These are phyloP conservation scores for Mollisiaceae sp. DNA, from an alignment of 2,329 filamentous ascomycete species.

Conservation along the genomic window DNA sequence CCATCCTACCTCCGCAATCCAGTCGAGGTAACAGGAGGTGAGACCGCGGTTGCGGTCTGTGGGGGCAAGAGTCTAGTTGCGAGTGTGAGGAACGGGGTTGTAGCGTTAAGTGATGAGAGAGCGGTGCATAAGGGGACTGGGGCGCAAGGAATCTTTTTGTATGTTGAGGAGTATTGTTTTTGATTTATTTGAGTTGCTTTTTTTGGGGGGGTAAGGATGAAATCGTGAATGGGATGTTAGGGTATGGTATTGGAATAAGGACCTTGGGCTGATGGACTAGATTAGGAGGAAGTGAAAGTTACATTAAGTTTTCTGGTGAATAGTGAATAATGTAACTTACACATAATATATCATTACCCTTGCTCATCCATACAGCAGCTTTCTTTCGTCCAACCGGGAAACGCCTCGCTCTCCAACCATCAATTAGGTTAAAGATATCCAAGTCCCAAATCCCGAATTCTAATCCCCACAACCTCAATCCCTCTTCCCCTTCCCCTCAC, in stretches of 20 bases:
- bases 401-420: too few relatives aligned
- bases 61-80: conserved; percentile 61
- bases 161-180: conserved; percentile 65
- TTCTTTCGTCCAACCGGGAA: too few relatives aligned
- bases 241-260: too few relatives aligned
- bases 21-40: conserved; percentile 62
- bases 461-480: conserved; percentile 23
- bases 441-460: background rate
- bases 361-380: too few relatives aligned
- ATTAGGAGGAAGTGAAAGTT: too few relatives aligned
- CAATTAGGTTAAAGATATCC: too few relatives aligned
- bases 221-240: too few relatives aligned
- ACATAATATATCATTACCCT: too few relatives aligned
- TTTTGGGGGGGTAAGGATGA: too few relatives aligned
- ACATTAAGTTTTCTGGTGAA: too few relatives aligned
- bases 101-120: conserved; percentile 61
- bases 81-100: conserved; percentile 59
- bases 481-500: conserved; percentile 33
- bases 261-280: too few relatives aligned
- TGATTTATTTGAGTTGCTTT: conserved; percentile 32
- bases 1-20: conserved; percentile 56
- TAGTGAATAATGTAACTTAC: too few relatives aligned
- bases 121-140: conserved; percentile 69
- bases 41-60: conserved; percentile 66
- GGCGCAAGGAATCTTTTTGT: conserved; percentile 64